phyloP scores from a whole-genome alignment of 345 rosid genomes.

The Brassica napus region DNA sequence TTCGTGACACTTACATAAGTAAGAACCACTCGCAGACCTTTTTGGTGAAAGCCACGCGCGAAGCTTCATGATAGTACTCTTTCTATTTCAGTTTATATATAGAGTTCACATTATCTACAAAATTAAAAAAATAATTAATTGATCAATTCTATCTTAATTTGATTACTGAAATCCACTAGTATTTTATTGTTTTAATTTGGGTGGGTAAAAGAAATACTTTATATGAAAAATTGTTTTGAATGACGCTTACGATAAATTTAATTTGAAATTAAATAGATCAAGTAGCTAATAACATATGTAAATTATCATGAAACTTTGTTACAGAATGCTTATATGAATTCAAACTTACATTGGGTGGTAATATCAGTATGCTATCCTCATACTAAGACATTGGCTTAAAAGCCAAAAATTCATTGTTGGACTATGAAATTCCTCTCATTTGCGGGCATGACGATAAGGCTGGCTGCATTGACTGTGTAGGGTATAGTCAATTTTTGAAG shows the following conservation, averaged over 20 bases:
- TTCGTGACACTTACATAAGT: slow-evolving; percentile 9
- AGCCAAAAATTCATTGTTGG: too few species aligned
- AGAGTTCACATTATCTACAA: background rate
- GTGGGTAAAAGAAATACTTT: background rate
- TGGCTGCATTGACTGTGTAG: too few species aligned
- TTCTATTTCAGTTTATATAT: background rate
- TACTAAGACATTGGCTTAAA: background rate
- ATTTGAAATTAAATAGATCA: background rate
- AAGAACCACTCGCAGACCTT: background rate
- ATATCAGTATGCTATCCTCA: background rate
- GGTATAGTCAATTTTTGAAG: too few species aligned
- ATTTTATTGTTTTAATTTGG: too few species aligned
- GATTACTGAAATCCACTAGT: background rate
- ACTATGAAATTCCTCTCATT: too few species aligned
- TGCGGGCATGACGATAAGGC: too few species aligned
- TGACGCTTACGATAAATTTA: background rate
- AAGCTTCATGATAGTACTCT: background rate
- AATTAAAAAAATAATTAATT: too few species aligned
- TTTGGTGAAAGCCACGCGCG: background rate
- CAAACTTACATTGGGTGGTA: background rate
- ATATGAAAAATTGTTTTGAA: background rate
- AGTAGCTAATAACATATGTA: background rate
- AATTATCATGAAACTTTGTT: background rate
- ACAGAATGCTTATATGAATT: background rate
- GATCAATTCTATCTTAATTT: background rate